Evolutionary conservation across 2,329 filamentous ascomycete species (phyloP).

Genomic region (Alternaria sp.): DNA sequence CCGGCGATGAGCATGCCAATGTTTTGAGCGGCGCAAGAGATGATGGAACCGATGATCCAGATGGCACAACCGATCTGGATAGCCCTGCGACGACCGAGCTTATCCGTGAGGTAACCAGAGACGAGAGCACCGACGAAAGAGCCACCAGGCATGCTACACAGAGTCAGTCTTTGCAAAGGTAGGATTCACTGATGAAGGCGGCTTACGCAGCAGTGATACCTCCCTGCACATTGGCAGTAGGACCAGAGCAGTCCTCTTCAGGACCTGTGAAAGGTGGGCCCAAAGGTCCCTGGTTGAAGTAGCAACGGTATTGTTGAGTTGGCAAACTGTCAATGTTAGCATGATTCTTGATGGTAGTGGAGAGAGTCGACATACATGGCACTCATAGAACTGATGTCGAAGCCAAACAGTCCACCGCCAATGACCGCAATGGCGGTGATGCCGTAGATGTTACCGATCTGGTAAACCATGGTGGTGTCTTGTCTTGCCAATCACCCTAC

Average conservation of each 20-base stretch:
- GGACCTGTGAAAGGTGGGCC: slow-evolving; percentile 48
- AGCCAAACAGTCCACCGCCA: slow-evolving; percentile 78
- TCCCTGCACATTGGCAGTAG: slow-evolving; percentile 64
- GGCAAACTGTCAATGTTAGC: slow-evolving; percentile 61
- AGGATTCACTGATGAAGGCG: background rate
- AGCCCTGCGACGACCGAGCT: slow-evolving; percentile 61
- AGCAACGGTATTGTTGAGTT: slow-evolving; percentile 73
- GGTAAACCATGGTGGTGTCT: slow-evolving; percentile 35
- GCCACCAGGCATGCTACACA: slow-evolving; percentile 67
- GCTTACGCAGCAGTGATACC: slow-evolving; percentile 57
- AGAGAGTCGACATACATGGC: slow-evolving; percentile 44
- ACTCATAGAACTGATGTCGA: slow-evolving; percentile 80
- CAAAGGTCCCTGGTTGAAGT: slow-evolving; percentile 67
- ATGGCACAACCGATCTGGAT: slow-evolving; percentile 63
- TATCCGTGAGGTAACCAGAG: slow-evolving; percentile 68
- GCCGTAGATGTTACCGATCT: slow-evolving; percentile 65
- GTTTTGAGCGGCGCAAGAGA: slow-evolving; percentile 70
- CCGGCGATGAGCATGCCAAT: slow-evolving; percentile 76
- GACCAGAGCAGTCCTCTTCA: slow-evolving; percentile 60
- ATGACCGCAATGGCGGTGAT: slow-evolving; percentile 66
- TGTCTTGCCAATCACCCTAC: background rate
- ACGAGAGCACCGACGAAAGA: slow-evolving; percentile 71
- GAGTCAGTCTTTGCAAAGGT: background rate
- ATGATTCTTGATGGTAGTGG: slow-evolving; percentile 2
- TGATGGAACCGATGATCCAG: slow-evolving; percentile 67